A percentile compares a stretch with the other conserved stretches of the same genome.
phyloP scores from a whole-genome alignment of 2,329 filamentous ascomycete species.

The Xylariales sp. region DNA sequence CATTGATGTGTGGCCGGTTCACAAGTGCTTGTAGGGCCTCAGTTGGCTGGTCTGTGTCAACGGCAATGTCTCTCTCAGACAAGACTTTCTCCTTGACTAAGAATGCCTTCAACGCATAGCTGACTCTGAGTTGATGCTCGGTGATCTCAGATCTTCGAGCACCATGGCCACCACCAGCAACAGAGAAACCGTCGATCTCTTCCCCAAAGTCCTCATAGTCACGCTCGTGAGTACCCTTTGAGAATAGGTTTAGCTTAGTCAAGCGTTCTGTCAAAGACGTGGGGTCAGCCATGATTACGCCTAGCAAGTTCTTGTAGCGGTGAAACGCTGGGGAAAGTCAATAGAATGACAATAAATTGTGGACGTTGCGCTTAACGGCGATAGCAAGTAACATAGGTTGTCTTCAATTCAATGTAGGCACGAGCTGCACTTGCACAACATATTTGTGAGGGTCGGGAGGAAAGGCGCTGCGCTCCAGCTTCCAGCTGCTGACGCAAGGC shows the following conservation, averaged over 20 bases:
- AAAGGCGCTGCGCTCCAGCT: too few relatives aligned
- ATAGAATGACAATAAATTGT: too few relatives aligned
- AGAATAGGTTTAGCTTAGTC: constrained; percentile 36
- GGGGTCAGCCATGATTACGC: constrained; percentile 19
- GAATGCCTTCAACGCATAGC: constrained; percentile 51
- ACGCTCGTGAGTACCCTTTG: constrained; percentile 18
- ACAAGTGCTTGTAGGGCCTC: constrained; percentile 46
- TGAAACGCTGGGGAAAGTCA: too few relatives aligned
- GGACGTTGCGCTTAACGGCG: too few relatives aligned
- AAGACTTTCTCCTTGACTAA: constrained; percentile 50
- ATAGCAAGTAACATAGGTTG: too few relatives aligned
- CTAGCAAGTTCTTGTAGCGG: too few relatives aligned
- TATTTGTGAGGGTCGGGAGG: too few relatives aligned
- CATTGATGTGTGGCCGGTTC: constrained; percentile 51
- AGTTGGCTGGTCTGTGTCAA: constrained; percentile 40
- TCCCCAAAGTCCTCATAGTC: constrained; percentile 52
- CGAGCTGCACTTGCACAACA: too few relatives aligned
- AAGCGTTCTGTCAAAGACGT: constrained; percentile 22
- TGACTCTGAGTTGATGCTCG: constrained; percentile 53
- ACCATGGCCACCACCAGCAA: constrained; percentile 57
- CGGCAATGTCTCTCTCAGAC: constrained; percentile 39
- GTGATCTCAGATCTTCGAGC: constrained; percentile 41
- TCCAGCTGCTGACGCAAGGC: too few relatives aligned
- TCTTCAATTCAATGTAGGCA: too few relatives aligned
- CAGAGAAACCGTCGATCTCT: constrained; percentile 41